A percentile compares a stretch with the other conserved stretches of the same genome.
Evolutionary conservation across 352 stramenopile species (phyloP).

Genomic region (Globisporangium rhizosaccharum): DNA sequence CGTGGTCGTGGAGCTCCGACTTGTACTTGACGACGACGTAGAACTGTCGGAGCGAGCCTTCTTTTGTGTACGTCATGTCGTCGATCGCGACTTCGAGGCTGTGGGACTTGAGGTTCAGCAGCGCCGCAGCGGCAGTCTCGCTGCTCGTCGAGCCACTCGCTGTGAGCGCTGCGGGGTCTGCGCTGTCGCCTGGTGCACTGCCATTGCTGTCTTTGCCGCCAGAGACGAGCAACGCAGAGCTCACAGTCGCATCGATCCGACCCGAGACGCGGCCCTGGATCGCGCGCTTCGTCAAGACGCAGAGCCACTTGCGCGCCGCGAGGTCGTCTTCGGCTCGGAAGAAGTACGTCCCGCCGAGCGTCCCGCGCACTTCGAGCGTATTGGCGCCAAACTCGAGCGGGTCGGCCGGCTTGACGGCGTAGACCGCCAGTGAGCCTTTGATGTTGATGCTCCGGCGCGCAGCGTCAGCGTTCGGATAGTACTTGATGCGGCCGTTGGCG

Average conservation of each 20-base stretch:
- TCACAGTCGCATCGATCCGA: conserved; percentile 54
- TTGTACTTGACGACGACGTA: conserved; percentile 86
- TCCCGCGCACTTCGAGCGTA: conserved; percentile 71
- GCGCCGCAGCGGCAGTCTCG: conserved; percentile 1
- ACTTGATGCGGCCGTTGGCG: conserved; percentile 69
- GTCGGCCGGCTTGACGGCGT: conserved; percentile 69
- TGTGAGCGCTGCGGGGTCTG: conserved; percentile 10
- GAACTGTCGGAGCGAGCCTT: conserved; percentile 70
- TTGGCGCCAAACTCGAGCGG: conserved; percentile 69
- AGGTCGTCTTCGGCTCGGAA: conserved; percentile 77
- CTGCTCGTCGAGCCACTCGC: neutral
- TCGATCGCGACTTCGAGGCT: conserved; percentile 54
- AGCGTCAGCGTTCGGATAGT: conserved; percentile 72
- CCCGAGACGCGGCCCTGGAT: conserved; percentile 68
- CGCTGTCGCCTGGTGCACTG: neutral
- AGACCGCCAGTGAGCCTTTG: conserved; percentile 70
- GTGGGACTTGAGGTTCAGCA: conserved; percentile 59
- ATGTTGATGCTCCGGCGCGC: conserved; percentile 74
- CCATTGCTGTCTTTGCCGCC: conserved; percentile 1
- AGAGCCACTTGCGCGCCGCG: conserved; percentile 71
- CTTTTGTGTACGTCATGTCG: conserved; percentile 71
- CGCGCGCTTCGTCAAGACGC: conserved; percentile 74
- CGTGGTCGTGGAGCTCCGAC: conserved; percentile 76
- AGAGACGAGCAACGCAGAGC: conserved; percentile 22
- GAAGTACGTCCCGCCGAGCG: conserved; percentile 76